These are phyloP conservation scores for Rhododendron molle DNA, from an alignment of 148 eudicot genomes.

Conservation along the genomic window DNA sequence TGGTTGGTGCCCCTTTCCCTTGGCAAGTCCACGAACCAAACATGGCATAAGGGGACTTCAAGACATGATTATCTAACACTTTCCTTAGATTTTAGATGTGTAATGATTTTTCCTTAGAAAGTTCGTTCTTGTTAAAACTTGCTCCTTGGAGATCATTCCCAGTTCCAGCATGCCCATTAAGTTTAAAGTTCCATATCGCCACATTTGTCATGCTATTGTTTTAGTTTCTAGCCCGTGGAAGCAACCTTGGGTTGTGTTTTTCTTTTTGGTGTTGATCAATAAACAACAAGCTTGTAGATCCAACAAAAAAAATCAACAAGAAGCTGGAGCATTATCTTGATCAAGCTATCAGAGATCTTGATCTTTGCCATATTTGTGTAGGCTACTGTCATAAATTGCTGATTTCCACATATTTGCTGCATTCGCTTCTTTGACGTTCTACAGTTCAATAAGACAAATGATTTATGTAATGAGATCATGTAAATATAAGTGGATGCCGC, in stretches of 20 bases:
- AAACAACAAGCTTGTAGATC: neutral
- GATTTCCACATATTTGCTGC: neutral
- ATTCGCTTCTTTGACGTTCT: neutral
- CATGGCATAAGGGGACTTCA: neutral
- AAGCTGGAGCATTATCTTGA: neutral
- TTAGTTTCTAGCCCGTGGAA: slow-evolving; percentile 4
- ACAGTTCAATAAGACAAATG: neutral
- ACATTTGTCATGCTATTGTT: neutral
- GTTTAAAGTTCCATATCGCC: neutral
- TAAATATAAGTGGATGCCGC: neutral
- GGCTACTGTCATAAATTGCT: neutral
- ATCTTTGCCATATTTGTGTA: neutral
- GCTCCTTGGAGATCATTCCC: neutral
- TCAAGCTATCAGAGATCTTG: neutral
- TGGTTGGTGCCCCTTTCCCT: neutral
- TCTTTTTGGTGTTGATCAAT: neutral
- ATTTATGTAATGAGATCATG: neutral
- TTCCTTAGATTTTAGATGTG: neutral
- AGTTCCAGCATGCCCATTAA: neutral
- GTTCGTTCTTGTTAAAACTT: neutral
- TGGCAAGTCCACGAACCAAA: neutral
- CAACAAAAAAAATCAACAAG: neutral
- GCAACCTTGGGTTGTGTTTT: neutral
- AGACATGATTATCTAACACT: neutral
- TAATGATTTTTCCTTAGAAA: neutral